A percentile compares a stretch with the other conserved stretches of the same genome.
phyloP scores from a whole-genome alignment of 1,139 yeast genomes.

The Pneumocystis canis region DNA sequence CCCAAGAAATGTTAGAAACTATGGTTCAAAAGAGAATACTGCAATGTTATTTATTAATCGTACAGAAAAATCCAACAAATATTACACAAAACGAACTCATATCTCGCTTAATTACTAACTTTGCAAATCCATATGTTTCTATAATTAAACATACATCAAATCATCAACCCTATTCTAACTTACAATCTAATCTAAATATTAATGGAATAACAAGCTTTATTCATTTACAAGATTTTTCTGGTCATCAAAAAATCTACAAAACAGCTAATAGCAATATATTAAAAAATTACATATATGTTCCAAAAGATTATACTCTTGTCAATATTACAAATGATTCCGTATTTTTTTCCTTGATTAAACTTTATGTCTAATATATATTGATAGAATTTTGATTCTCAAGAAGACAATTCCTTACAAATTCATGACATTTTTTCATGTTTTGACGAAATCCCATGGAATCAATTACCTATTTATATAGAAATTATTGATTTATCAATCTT shows the following conservation, averaged over 20 bases:
- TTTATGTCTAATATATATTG: neutral
- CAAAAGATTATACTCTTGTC: neutral
- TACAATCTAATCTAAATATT: neutral
- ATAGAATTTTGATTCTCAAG: neutral
- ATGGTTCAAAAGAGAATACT: neutral
- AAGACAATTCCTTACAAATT: neutral
- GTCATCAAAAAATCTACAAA: neutral
- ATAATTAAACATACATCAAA: neutral
- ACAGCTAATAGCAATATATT: neutral
- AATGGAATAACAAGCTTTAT: neutral
- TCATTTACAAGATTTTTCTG: neutral
- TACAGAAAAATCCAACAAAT: neutral
- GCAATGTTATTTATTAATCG: neutral
- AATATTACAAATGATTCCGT: neutral
- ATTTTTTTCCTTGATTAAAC: neutral
- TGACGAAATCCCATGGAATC: neutral
- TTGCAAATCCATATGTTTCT: neutral
- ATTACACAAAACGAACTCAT: neutral
- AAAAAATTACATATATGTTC: neutral
- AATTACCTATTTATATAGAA: neutral
- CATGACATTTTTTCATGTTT: neutral
- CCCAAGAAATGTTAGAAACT: neutral
- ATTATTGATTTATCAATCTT: neutral
- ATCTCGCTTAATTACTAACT: neutral
- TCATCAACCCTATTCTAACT: neutral